These are phyloP conservation scores for Lindgomyces ingoldianus DNA, from an alignment of 495 filamentous ascomycete genomes.

Conservation along the genomic window DNA sequence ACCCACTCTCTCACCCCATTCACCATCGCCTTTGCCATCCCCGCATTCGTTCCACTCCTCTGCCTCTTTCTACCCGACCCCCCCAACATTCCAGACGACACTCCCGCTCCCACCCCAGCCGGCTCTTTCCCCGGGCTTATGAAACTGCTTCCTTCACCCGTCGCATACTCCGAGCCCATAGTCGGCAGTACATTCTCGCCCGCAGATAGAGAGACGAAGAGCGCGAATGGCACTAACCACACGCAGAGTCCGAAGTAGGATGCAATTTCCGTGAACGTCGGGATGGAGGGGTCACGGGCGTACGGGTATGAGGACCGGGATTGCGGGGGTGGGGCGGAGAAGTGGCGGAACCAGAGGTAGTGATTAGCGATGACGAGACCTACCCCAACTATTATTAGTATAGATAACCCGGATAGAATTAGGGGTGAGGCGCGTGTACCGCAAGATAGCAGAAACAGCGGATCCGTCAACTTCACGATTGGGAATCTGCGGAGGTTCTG, in stretches of 20 bases:
- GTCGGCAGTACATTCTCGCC: conserved; percentile 92
- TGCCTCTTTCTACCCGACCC: conserved; percentile 27
- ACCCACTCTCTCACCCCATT: conserved; percentile 74
- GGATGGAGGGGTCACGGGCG: conserved; percentile 52
- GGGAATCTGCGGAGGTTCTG: conserved; percentile 88
- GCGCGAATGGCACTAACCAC: conserved; percentile 92
- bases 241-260: conserved; percentile 96
- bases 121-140: conserved; percentile 44
- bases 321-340: conserved; percentile 57
- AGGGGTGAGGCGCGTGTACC: conserved; percentile 50
- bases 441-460: conserved; percentile 83
- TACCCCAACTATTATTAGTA: conserved; percentile 37
- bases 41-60: conserved; percentile 57
- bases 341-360: conserved; percentile 94
- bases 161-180: conserved; percentile 71
- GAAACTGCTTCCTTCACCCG: conserved; percentile 54
- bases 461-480: conserved; percentile 83
- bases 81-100: background rate
- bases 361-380: conserved; percentile 88
- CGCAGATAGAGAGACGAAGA: conserved; percentile 90
- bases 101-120: conserved; percentile 16
- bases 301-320: conserved; percentile 43
- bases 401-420: background rate
- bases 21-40: conserved; percentile 88
- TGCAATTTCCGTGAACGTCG: conserved; percentile 90